Evolutionary conservation across 768 basidiomycete genomes (phyloP).

Genomic region (Leccinum boreale): DNA sequence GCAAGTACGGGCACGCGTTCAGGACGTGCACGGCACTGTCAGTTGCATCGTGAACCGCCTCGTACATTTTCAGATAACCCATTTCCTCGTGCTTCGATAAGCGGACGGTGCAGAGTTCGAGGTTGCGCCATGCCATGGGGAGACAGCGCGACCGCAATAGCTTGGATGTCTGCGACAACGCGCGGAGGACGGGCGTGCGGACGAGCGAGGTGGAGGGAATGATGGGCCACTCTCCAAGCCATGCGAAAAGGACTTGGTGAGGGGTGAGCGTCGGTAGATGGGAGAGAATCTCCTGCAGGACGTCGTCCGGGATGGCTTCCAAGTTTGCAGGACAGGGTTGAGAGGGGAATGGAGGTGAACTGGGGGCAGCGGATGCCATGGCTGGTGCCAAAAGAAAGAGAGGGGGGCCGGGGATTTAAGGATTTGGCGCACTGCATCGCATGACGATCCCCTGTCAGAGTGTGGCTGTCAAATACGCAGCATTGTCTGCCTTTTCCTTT

Average conservation of each 20-base stretch:
- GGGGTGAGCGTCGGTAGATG: conserved; percentile 5
- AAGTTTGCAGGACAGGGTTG: neutral
- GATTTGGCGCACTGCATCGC: neutral
- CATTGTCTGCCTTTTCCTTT: neutral
- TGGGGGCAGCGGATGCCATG: neutral
- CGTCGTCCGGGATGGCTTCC: conserved; percentile 9
- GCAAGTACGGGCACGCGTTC: conserved; percentile 2
- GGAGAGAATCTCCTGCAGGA: conserved; percentile 12
- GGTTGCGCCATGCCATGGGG: conserved; percentile 11
- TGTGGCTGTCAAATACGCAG: neutral
- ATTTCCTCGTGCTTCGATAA: neutral
- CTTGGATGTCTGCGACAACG: conserved; percentile 6
- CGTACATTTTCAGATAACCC: neutral
- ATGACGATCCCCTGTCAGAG: neutral
- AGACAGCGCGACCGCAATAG: conserved; percentile 11
- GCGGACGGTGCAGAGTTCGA: conserved; percentile 1
- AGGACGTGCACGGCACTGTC: neutral
- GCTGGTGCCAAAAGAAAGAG: no score
- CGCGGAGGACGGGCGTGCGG: conserved; percentile 1
- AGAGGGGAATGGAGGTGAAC: neutral
- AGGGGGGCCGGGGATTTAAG: no score
- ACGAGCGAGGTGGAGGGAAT: neutral
- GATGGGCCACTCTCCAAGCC: neutral
- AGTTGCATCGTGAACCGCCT: neutral
- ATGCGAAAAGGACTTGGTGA: neutral